Conservation (phyloP, 768 basidiomycete genomes). For the Tephrocybe rancida region DNA sequence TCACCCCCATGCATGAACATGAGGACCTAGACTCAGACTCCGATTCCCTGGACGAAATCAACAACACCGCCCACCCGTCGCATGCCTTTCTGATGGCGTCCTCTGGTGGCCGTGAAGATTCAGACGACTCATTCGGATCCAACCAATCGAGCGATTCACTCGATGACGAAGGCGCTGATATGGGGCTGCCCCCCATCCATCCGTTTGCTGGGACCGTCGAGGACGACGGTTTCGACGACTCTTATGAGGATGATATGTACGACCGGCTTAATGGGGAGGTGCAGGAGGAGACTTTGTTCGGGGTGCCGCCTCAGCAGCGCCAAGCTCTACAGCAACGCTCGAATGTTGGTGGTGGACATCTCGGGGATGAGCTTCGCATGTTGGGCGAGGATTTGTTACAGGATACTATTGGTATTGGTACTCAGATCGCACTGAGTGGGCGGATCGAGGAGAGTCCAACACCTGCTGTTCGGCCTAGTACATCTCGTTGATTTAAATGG, state of each 20-base stretch:
- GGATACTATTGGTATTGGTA: conserved; percentile 64
- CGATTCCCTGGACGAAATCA: conserved; percentile 57
- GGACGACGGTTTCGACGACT: conserved; percentile 50
- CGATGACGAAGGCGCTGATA: conserved; percentile 41
- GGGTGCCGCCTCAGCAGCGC: conserved; percentile 58
- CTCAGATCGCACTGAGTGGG: conserved; percentile 49
- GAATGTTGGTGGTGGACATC: conserved; percentile 19
- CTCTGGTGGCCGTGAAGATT: conserved; percentile 30
- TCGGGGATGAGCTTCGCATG: conserved; percentile 47
- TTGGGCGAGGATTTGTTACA: conserved; percentile 64
- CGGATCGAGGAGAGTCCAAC: conserved; percentile 68
- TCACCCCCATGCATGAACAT: conserved; percentile 15
- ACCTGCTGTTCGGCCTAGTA: conserved; percentile 36
- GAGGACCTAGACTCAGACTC: conserved; percentile 45
- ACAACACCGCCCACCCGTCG: conserved; percentile 65
- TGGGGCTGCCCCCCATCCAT: conserved; percentile 50
- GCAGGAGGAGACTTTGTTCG: conserved; percentile 73
- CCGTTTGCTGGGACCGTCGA: conserved; percentile 54
- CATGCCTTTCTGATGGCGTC: conserved; percentile 72
- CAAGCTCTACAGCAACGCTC: conserved; percentile 21
- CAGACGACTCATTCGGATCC: conserved; percentile 51
- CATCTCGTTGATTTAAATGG: background rate
- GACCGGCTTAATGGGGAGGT: conserved; percentile 43
- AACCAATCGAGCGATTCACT: conserved; percentile 63
- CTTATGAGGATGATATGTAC: conserved; percentile 57